A percentile compares a stretch with the other conserved stretches of the same genome.
Conservation (phyloP, 148 eudicot genomes). For the Arctostaphylos glauca region DNA sequence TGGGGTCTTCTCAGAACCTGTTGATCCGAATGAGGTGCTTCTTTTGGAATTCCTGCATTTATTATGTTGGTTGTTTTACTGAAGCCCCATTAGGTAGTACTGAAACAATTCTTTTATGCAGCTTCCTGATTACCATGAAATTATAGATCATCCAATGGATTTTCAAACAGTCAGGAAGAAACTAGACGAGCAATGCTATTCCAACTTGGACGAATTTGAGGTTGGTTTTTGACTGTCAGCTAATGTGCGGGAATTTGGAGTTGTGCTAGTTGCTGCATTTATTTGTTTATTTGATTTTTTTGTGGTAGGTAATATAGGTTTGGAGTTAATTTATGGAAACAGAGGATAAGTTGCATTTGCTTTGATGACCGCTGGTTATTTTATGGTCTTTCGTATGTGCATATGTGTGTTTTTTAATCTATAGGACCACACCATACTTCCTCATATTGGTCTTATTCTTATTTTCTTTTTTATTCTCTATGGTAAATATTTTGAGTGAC, state of each 20-base stretch:
- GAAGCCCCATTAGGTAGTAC: not conserved
- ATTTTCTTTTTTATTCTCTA: not conserved
- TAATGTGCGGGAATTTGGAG: not conserved
- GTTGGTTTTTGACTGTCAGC: conserved; percentile 33
- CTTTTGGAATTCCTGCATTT: conserved; percentile 15
- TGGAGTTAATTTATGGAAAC: not conserved
- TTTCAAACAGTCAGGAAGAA: conserved; percentile 77
- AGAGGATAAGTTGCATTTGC: not conserved
- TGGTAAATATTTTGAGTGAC: not conserved
- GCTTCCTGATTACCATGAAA: conserved; percentile 87
- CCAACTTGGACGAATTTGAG: conserved; percentile 74
- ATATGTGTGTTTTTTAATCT: not conserved
- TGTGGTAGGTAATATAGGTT: not conserved
- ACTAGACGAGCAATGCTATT: conserved; percentile 45
- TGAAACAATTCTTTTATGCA: conserved; percentile 31
- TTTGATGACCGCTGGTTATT: not conserved
- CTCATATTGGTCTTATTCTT: not conserved
- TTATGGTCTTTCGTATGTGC: not conserved
- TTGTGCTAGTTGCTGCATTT: conserved; percentile 1
- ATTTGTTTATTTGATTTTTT: not conserved
- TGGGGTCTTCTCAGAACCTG: conserved; percentile 85
- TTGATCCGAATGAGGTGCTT: conserved; percentile 81
- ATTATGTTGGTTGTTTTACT: not conserved
- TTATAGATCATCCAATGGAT: conserved; percentile 79
- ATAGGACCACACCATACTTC: not conserved